Evolutionary conservation across 202 grass and related monocot species (phyloP).

Genomic region (Panicum virgatum): DNA sequence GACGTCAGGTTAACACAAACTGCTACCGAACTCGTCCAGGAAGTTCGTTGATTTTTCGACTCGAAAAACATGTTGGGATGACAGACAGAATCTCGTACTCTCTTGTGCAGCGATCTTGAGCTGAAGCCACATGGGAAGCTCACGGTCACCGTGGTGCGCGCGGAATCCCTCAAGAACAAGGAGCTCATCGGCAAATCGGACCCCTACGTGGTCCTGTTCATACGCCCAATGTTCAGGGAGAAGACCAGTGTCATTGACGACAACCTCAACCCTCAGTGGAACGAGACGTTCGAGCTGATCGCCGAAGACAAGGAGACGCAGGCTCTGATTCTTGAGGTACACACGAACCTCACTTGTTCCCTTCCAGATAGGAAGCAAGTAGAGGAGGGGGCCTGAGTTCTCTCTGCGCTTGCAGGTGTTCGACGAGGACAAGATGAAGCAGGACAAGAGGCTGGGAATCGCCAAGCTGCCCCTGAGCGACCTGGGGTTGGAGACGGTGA

Average conservation of each 20-base stretch:
- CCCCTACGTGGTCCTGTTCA: slow-evolving; percentile 88
- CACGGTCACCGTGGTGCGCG: slow-evolving; percentile 69
- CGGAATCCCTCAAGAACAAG: slow-evolving; percentile 84
- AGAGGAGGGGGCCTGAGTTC: neutral
- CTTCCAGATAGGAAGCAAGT: neutral
- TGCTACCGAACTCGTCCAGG: neutral
- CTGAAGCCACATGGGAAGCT: slow-evolving; percentile 91
- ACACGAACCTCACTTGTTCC: neutral
- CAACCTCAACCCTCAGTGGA: slow-evolving; percentile 90
- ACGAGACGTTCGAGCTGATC: slow-evolving; percentile 85
- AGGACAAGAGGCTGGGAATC: slow-evolving; percentile 93
- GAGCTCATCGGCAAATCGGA: slow-evolving; percentile 97
- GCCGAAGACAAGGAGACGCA: slow-evolving; percentile 97
- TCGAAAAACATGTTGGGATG: neutral
- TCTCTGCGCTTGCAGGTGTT: slow-evolving; percentile 57
- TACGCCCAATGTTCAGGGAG: slow-evolving; percentile 90
- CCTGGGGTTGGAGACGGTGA: slow-evolving; percentile 51
- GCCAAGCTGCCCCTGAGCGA: slow-evolving; percentile 70
- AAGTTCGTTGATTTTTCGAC: neutral
- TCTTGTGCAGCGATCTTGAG: slow-evolving; percentile 82
- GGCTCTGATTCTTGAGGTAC: slow-evolving; percentile 70
- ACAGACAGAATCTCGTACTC: slow-evolving; percentile 10
- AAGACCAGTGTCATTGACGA: slow-evolving; percentile 88
- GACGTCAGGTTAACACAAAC: slow-evolving; percentile 61
- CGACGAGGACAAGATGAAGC: slow-evolving; percentile 89